Conservation (phyloP, 2,329 filamentous ascomycete genomes). For the Alternaria sp. region DNA sequence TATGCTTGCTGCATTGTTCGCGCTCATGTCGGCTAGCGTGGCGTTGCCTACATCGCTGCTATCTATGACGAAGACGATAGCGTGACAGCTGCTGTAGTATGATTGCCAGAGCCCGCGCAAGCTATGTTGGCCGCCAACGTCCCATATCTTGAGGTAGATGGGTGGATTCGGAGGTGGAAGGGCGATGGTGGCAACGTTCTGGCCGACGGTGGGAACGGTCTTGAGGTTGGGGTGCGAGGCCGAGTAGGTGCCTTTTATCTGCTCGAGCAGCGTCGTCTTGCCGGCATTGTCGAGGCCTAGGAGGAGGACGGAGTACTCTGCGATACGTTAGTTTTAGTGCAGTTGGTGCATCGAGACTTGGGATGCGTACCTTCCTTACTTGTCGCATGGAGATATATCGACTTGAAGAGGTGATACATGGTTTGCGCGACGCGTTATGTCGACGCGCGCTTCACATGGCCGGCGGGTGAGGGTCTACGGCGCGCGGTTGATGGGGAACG, state of each 20-base stretch:
- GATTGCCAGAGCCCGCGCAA: slow-evolving; percentile 92
- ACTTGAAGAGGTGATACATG: slow-evolving; percentile 97
- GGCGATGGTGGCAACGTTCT: slow-evolving; percentile 92
- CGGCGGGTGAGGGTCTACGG: slow-evolving; percentile 2
- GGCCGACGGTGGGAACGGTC: slow-evolving; percentile 94
- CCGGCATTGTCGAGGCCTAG: slow-evolving; percentile 97
- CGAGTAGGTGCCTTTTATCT: slow-evolving; percentile 88
- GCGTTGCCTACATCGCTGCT: slow-evolving; percentile 91
- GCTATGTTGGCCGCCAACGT: slow-evolving; percentile 90
- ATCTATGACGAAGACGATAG: slow-evolving; percentile 97
- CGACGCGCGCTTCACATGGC: slow-evolving; percentile 27
- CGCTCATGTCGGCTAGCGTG: slow-evolving; percentile 61
- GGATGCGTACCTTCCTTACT: slow-evolving; percentile 81
- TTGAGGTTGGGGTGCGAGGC: slow-evolving; percentile 72
- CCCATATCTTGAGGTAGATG: slow-evolving; percentile 99
- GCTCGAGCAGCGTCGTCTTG: slow-evolving; percentile 97
- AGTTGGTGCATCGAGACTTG: background rate
- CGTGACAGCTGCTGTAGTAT: slow-evolving; percentile 93
- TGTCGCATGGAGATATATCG: slow-evolving; percentile 91
- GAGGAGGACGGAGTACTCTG: slow-evolving; percentile 96
- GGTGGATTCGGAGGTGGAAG: slow-evolving; percentile 68
- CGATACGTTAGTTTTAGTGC: slow-evolving; percentile 8
- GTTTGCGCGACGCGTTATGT: slow-evolving; percentile 17
- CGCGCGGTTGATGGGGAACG: slow-evolving; percentile 9
- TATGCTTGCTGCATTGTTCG: slow-evolving; percentile 41